Conservation (phyloP, 176 grass and related monocot genomes). For the Stipa capillata region DNA sequence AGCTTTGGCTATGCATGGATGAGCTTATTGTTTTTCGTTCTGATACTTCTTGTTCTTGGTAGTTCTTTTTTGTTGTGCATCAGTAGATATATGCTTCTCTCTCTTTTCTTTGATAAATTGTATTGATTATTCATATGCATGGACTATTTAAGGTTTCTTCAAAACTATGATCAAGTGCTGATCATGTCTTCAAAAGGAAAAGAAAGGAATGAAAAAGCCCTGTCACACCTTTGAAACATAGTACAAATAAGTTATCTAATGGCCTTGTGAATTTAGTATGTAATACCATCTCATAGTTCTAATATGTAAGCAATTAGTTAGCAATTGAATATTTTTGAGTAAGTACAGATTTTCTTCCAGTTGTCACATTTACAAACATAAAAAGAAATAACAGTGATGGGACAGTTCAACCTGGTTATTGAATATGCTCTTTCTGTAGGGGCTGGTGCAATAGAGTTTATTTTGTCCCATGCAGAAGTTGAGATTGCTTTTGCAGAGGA, state of each 20-base stretch:
- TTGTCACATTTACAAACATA: neutral
- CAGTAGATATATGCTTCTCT: neutral
- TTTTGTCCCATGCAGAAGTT: conserved; percentile 87
- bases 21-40: neutral
- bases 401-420: conserved; percentile 2
- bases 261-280: neutral
- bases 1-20: neutral
- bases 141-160: neutral
- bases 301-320: conserved; percentile 2
- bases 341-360: neutral
- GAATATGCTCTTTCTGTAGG: conserved; percentile 38
- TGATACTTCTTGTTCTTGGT: neutral
- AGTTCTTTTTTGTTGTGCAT: neutral
- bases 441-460: conserved; percentile 79
- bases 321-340: neutral
- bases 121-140: neutral
- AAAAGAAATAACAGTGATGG: neutral
- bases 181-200: neutral
- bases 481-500: conserved; percentile 78
- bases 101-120: neutral
- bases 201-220: neutral
- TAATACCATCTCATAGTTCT: neutral
- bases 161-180: neutral
- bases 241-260: neutral
- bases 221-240: neutral